These are phyloP conservation scores for Pyricularia grisea DNA, from an alignment of 2,329 filamentous ascomycete genomes.

Conservation along the genomic window DNA sequence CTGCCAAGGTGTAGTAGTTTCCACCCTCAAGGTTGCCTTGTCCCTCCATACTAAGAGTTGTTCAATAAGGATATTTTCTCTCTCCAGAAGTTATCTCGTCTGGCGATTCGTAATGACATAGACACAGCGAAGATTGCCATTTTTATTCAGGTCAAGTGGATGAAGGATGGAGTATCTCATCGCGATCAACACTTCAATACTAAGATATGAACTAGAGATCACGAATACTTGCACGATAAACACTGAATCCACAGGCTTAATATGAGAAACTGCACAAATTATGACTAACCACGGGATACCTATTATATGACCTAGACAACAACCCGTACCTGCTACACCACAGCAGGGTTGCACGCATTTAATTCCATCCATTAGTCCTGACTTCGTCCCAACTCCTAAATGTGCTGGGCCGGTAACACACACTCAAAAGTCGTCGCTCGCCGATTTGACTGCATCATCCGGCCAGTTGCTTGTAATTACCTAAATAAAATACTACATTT, in stretches of 20 bases:
- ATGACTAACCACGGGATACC: neutral
- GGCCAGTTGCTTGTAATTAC: neutral
- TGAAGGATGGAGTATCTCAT: neutral
- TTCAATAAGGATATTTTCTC: neutral
- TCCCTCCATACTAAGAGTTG: too few species aligned
- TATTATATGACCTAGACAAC: neutral
- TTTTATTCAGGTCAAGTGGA: neutral
- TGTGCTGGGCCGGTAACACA: neutral
- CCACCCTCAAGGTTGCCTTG: neutral
- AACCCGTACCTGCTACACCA: neutral
- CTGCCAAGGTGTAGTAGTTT: neutral
- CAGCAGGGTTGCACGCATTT: neutral
- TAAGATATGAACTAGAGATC: neutral
- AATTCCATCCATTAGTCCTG: neutral
- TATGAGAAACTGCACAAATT: neutral
- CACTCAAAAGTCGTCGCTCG: neutral
- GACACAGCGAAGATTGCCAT: neutral
- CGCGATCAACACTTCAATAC: neutral
- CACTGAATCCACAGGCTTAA: neutral
- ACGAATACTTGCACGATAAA: neutral
- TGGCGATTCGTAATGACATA: neutral
- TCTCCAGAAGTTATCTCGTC: too few species aligned
- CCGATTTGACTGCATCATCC: neutral
- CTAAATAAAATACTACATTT: neutral
- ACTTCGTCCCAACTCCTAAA: neutral